phyloP scores from a whole-genome alignment of 306 rosid genomes.

The Cajanus cajan region DNA sequence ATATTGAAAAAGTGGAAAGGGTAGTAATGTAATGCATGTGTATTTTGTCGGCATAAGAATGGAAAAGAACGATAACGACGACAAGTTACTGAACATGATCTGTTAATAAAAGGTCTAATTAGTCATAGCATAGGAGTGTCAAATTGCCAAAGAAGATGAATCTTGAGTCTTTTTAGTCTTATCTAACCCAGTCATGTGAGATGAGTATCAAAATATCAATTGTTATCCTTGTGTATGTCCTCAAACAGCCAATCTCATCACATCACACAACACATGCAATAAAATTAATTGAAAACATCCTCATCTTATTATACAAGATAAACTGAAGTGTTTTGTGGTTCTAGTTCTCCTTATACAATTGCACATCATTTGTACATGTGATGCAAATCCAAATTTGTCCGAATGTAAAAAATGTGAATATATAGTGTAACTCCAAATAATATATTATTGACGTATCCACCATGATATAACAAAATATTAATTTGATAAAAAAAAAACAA shows the following conservation, averaged over 20 bases:
- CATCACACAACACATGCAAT: neutral
- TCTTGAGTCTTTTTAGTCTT: neutral
- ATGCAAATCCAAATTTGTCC: too few species aligned
- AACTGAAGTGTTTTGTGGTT: neutral
- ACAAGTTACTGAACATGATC: neutral
- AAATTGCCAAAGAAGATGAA: slow-evolving; percentile 17
- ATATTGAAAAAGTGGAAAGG: slow-evolving; percentile 10
- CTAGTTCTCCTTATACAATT: neutral
- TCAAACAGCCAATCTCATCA: neutral
- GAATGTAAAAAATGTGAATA: too few species aligned
- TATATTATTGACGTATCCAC: too few species aligned
- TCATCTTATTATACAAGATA: neutral
- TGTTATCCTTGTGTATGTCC: neutral
- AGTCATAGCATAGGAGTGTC: neutral
- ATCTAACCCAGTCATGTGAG: neutral
- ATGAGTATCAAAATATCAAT: neutral
- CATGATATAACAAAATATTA: too few species aligned
- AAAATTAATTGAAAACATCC: neutral
- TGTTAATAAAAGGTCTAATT: neutral
- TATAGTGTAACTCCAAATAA: too few species aligned
- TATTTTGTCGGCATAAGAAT: neutral
- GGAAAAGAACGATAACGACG: neutral
- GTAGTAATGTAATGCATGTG: neutral
- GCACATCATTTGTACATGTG: neutral
- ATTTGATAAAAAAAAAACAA: too few species aligned